Percentiles rank a stretch among this genome's conserved stretches.
Evolutionary conservation across 192 early-diverging fungal genomes (phyloP).

Genomic region (Mortierella alpina): DNA sequence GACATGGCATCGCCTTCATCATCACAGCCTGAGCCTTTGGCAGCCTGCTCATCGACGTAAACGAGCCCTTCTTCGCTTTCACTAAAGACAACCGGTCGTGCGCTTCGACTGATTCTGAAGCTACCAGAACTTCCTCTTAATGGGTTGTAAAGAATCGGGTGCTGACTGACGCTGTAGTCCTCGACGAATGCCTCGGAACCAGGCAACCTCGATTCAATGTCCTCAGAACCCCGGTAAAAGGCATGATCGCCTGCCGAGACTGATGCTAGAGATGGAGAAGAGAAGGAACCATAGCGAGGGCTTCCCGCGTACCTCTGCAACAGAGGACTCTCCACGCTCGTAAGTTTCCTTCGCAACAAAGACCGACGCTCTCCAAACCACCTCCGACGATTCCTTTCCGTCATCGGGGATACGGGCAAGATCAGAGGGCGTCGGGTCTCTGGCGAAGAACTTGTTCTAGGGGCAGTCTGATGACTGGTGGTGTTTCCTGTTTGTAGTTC

Average conservation of each 20-base stretch:
- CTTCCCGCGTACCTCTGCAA: slow-evolving; percentile 16
- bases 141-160: slow-evolving; percentile 47
- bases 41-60: slow-evolving; percentile 21
- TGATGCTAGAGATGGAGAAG: slow-evolving; percentile 14
- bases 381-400: background rate
- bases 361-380: slow-evolving; percentile 9
- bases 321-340: slow-evolving; percentile 16
- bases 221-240: slow-evolving; percentile 22
- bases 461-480: no score
- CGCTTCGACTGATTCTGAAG: slow-evolving; percentile 34
- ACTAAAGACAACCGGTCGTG: slow-evolving; percentile 22
- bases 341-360: slow-evolving; percentile 5
- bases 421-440: no score
- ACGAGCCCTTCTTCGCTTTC: slow-evolving; percentile 38
- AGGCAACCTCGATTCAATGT: background rate
- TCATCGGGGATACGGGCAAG: background rate
- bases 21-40: slow-evolving; percentile 6
- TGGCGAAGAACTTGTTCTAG: no score
- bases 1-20: background rate
- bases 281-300: slow-evolving; percentile 17
- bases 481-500: no score
- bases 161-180: slow-evolving; percentile 21
- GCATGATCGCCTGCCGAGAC: background rate
- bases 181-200: background rate
- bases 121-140: slow-evolving; percentile 46